phyloP scores from a whole-genome alignment of 2,329 filamentous ascomycete genomes.

The Aureobasidium subglaciale region DNA sequence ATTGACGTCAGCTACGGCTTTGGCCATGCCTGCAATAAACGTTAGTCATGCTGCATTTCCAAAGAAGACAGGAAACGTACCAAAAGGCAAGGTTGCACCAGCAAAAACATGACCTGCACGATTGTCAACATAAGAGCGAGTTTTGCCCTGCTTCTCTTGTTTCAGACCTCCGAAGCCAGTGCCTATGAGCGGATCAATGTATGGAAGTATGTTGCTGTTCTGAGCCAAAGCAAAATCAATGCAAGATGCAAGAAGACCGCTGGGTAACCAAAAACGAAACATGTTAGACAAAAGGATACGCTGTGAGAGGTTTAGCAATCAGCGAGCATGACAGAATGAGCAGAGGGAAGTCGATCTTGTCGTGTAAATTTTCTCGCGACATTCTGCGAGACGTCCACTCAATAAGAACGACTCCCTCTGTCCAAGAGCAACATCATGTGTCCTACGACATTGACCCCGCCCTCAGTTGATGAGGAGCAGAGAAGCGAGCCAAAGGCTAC shows the following conservation, averaged over 20 bases:
- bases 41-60: not conserved
- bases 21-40: conserved; percentile 33
- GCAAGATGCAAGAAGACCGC: not conserved
- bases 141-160: conserved; percentile 15
- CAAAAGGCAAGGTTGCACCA: conserved; percentile 41
- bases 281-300: too few relatives aligned
- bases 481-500: not conserved
- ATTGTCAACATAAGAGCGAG: conserved; percentile 10
- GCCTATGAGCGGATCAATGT: conserved; percentile 40
- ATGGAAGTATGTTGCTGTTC: conserved; percentile 26
- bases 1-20: conserved; percentile 41
- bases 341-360: too few relatives aligned
- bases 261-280: not conserved
- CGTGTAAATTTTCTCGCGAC: too few relatives aligned
- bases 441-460: not conserved
- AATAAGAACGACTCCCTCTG: too few relatives aligned
- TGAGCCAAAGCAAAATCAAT: not conserved
- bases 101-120: conserved; percentile 38
- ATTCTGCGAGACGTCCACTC: too few relatives aligned
- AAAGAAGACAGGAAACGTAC: conserved; percentile 15
- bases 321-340: too few relatives aligned
- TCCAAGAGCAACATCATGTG: not conserved
- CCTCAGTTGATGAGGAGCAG: conserved; percentile 5
- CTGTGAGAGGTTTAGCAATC: too few relatives aligned
- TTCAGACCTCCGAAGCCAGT: conserved; percentile 33